Percentiles rank a stretch among this genome's conserved stretches.
Conservation (phyloP, 2,329 filamentous ascomycete genomes). For the Fusarium nodosum region DNA sequence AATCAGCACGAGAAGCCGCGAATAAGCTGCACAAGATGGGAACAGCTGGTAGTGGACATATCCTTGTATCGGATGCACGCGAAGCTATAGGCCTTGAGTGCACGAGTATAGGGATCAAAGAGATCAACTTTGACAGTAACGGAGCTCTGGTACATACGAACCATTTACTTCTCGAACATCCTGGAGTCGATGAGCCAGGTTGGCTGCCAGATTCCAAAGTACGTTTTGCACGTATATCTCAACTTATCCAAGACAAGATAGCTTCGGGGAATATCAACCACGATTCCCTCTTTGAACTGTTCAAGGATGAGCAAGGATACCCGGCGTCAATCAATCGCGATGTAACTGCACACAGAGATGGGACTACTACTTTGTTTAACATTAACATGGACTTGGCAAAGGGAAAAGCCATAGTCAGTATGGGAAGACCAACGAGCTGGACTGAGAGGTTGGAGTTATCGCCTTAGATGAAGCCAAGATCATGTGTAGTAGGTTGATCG, state of each 20-base stretch:
- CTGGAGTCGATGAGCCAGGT: conserved; percentile 27
- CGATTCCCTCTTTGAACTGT: conserved; percentile 32
- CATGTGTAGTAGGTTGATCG: rapidly evolving
- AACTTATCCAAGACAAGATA: conserved; percentile 12
- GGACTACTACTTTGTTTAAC: conserved; percentile 38
- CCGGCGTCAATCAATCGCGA: conserved; percentile 39
- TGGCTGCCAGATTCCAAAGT: conserved; percentile 37
- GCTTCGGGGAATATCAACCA: not conserved
- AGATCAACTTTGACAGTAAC: conserved; percentile 15
- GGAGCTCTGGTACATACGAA: conserved; percentile 40
- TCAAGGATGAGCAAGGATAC: conserved; percentile 41
- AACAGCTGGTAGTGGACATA: conserved; percentile 43
- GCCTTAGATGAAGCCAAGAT: not conserved
- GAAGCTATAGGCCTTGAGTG: conserved; percentile 44
- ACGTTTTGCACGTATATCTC: conserved; percentile 19
- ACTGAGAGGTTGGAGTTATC: conserved; percentile 20
- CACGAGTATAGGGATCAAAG: conserved; percentile 38
- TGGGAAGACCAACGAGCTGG: conserved; percentile 34
- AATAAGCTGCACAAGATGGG: conserved; percentile 19
- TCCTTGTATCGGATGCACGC: conserved; percentile 29
- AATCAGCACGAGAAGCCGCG: conserved; percentile 20
- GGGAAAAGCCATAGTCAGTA: conserved; percentile 12
- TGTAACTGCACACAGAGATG: not conserved
- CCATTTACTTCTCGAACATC: conserved; percentile 38
- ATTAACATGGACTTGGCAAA: conserved; percentile 39